phyloP scores from a whole-genome alignment of 805 yeast species.

The Yarrowia sp. region DNA sequence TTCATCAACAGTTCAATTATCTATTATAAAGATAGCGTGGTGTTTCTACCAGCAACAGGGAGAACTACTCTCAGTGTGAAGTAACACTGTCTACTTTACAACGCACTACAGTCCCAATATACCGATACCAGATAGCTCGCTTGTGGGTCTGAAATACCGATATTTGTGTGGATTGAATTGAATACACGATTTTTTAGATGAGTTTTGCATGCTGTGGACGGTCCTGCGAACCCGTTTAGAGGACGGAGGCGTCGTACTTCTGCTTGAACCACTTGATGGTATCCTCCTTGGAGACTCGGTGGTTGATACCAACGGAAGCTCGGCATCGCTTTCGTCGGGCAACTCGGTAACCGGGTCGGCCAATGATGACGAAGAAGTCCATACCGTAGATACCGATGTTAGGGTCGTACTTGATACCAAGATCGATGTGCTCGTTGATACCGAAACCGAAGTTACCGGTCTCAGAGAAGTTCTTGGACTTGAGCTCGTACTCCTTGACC shows the following conservation, averaged over 20 bases:
- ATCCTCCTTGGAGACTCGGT: constrained; percentile 91
- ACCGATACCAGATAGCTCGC: constrained; percentile 35
- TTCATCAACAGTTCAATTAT: background rate
- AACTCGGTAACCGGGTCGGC: constrained; percentile 99
- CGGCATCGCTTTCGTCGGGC: constrained; percentile 92
- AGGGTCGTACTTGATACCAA: constrained; percentile 99
- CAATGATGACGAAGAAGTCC: constrained; percentile 99
- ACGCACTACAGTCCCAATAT: constrained; percentile 25
- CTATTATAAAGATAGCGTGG: constrained; percentile 19
- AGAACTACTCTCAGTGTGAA: background rate
- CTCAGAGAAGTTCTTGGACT: constrained; percentile 91
- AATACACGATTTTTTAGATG: constrained; percentile 28
- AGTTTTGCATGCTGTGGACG: background rate
- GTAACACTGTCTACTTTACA: background rate
- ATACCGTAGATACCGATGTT: constrained; percentile 99
- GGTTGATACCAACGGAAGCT: constrained; percentile 87
- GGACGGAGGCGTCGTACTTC: constrained; percentile 98
- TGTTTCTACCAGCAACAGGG: background rate
- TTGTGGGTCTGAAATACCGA: constrained; percentile 38
- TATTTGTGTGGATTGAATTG: constrained; percentile 31
- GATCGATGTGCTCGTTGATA: constrained; percentile 98
- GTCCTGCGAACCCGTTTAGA: constrained; percentile 42
- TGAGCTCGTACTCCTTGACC: constrained; percentile 99
- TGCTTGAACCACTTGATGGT: constrained; percentile 99
- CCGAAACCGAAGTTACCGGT: constrained; percentile 99